phyloP scores from a whole-genome alignment of 805 yeast species.

The Starmerella vaccinii region DNA sequence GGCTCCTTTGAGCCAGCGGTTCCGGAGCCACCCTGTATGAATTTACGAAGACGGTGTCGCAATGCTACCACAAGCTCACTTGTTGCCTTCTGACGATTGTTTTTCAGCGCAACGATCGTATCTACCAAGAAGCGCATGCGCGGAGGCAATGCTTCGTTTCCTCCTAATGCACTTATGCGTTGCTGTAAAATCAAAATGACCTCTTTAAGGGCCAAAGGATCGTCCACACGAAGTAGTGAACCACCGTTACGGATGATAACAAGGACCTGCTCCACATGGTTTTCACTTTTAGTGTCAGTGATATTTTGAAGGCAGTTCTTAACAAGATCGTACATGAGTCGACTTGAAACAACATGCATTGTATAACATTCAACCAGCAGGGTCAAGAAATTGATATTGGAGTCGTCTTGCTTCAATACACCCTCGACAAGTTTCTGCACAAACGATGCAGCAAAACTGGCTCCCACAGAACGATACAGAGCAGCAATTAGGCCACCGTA shows the following conservation, averaged over 20 bases:
- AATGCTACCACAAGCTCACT: constrained; percentile 47
- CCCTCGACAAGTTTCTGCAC: constrained; percentile 56
- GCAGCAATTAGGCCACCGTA: constrained; percentile 72
- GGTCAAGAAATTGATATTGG: constrained; percentile 47
- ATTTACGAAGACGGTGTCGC: constrained; percentile 51
- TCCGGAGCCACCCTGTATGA: constrained; percentile 31
- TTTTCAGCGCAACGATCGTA: constrained; percentile 72
- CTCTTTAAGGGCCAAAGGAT: constrained; percentile 73
- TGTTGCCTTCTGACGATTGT: constrained; percentile 60
- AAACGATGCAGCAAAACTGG: constrained; percentile 80
- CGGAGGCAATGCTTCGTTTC: constrained; percentile 36
- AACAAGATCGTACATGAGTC: constrained; percentile 68
- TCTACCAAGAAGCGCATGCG: constrained; percentile 79
- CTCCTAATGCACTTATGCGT: constrained; percentile 32
- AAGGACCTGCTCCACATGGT: constrained; percentile 64
- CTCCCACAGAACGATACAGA: constrained; percentile 66
- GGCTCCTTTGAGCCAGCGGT: constrained; percentile 44
- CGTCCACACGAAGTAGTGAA: constrained; percentile 76
- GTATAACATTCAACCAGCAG: constrained; percentile 67
- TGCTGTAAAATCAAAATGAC: constrained; percentile 54
- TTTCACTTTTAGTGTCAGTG: constrained; percentile 38
- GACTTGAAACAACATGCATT: constrained; percentile 64
- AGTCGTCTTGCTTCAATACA: neutral
- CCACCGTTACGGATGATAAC: constrained; percentile 70
- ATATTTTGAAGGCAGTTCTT: constrained; percentile 41